Evolutionary conservation across 441 rosid genomes (phyloP), one percentile per base, ranked within the genome.

Genomic region (Theobroma grandiflorum): DNA sequence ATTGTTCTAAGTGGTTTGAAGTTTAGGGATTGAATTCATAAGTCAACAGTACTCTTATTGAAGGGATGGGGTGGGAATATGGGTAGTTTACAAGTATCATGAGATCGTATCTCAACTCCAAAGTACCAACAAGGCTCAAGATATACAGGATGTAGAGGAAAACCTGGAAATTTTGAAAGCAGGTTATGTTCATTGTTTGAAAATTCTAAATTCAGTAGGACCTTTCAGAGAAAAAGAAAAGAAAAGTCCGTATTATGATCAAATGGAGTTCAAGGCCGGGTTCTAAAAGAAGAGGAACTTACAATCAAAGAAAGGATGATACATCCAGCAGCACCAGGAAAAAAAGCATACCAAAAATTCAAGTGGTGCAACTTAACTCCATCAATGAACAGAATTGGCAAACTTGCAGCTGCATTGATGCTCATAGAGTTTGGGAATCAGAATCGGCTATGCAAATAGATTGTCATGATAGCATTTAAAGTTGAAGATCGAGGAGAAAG

Each of bases 311-410:
- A 93, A 40, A 95, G 94, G 81, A 95, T 78, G 74, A 92, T 43
- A 87, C 98, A 95, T 33, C 94, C 98, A 5, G 98, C 63, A 14
- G 95, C 95, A 47, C 98, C 95, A 2, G 98, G 98, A 80, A 95
- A 92, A 86, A 93, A 75, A 61, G 95, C 87, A 64, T 88, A 94
- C 97, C 97, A 91, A 35, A 83, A 84, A 75, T 90, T 90, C 81
- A 95, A 87, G 59, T 76, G 84, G 67, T 94, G 97, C 62, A 94
- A 76, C 91, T 91, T 94, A 42, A 86, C 93, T 81, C 94, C 94
- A 81, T 95, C 98, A 18, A 94, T 90, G 91, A 95, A 96, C 79
- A 96, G 71, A 74, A 96, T 77, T 0, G 99, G 99, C 90, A 93
- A 84, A 83, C 99, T 93, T 22, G 99, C 99, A 83, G 99, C 98